Evolutionary conservation across 306 rosid genomes (phyloP).

Genomic region (Lablab purpureus): DNA sequence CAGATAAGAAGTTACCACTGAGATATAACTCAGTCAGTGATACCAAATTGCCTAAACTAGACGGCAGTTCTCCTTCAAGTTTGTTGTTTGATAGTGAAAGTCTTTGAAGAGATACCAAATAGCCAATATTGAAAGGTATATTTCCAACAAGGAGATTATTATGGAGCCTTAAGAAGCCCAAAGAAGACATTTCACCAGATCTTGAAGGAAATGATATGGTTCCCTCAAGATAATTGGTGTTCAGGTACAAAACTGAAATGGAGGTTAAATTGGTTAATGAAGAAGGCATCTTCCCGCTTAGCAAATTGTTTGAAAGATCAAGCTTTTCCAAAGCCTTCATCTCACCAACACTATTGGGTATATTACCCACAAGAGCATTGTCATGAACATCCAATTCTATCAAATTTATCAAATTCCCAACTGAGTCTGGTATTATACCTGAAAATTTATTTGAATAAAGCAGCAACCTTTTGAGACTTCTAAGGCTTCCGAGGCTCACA

Average conservation of each 20-base stretch:
- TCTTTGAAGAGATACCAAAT: slow-evolving; percentile 53
- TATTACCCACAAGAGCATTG: slow-evolving; percentile 51
- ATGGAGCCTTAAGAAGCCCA: slow-evolving; percentile 55
- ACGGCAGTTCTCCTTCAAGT: slow-evolving; percentile 58
- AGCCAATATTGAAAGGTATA: slow-evolving; percentile 52
- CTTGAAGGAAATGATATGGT: slow-evolving; percentile 57
- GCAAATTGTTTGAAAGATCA: slow-evolving; percentile 56
- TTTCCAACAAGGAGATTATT: slow-evolving; percentile 53
- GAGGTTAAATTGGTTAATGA: slow-evolving; percentile 53
- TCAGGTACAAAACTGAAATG: slow-evolving; percentile 52
- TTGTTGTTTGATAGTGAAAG: slow-evolving; percentile 52
- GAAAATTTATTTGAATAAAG: slow-evolving; percentile 54
- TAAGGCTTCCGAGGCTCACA: slow-evolving; percentile 50
- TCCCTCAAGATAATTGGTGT: slow-evolving; percentile 59
- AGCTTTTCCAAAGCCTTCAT: slow-evolving; percentile 54
- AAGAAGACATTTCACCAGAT: slow-evolving; percentile 51
- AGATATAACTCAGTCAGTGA: slow-evolving; percentile 56
- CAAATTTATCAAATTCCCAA: slow-evolving; percentile 54
- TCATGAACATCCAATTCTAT: slow-evolving; percentile 50
- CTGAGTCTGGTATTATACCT: slow-evolving; percentile 54
- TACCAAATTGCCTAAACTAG: slow-evolving; percentile 51
- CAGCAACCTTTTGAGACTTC: slow-evolving; percentile 42
- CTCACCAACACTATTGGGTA: slow-evolving; percentile 55
- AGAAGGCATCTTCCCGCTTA: slow-evolving; percentile 55
- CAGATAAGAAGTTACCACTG: slow-evolving; percentile 56